These are phyloP conservation scores for Parachaetomium inaequale DNA, from an alignment of 495 filamentous ascomycete species.

Conservation along the genomic window DNA sequence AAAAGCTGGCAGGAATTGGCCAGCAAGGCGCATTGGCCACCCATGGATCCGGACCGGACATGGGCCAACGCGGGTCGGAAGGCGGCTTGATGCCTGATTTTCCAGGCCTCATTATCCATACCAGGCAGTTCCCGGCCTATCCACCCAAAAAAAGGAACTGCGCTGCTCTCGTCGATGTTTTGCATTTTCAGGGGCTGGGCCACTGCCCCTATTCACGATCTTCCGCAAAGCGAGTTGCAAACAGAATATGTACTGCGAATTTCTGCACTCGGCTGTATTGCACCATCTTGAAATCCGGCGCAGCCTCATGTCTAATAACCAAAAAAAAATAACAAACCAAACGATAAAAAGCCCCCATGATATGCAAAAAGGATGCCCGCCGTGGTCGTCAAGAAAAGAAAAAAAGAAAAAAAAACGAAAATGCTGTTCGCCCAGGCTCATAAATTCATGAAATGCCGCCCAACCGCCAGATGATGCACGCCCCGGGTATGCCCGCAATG, in stretches of 20 bases:
- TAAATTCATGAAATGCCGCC: constrained; percentile 33
- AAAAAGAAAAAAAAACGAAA: constrained; percentile 11
- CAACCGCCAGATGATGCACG: constrained; percentile 14
- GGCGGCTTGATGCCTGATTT: neutral
- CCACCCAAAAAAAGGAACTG: no score
- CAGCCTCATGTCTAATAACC: constrained; percentile 9
- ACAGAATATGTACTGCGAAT: neutral
- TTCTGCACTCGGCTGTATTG: neutral
- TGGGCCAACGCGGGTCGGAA: neutral
- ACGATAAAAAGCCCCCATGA: constrained; percentile 3
- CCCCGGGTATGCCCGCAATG: constrained; percentile 10
- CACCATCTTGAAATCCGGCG: neutral
- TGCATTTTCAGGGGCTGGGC: no score
- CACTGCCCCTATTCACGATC: no score
- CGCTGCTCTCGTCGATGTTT: neutral
- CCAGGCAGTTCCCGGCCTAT: no score
- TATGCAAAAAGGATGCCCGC: constrained; percentile 7
- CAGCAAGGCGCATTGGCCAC: constrained; percentile 21
- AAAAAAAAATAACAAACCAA: neutral
- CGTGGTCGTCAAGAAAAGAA: constrained; percentile 18
- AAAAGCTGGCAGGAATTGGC: constrained; percentile 19
- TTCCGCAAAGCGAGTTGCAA: neutral
- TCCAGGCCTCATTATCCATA: no score
- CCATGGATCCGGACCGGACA: neutral
- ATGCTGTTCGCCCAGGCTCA: constrained; percentile 18